Evolutionary conservation across 768 basidiomycete genomes (phyloP).

Genomic region (Pluteus cervinus): DNA sequence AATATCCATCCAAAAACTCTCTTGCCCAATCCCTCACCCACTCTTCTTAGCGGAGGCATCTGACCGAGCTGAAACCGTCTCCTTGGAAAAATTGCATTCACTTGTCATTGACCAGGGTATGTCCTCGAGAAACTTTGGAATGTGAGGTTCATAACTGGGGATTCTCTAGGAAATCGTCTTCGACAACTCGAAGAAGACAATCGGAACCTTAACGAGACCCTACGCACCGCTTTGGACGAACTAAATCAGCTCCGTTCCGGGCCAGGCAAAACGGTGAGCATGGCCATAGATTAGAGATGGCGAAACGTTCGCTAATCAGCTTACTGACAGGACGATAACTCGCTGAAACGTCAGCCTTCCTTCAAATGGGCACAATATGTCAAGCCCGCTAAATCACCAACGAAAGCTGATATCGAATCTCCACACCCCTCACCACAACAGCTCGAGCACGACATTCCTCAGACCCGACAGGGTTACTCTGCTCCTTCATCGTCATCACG

Average conservation of each 20-base stretch:
- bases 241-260: conserved; percentile 37
- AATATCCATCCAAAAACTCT: conserved; percentile 19
- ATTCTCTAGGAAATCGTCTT: conserved; percentile 56
- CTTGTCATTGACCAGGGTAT: conserved; percentile 73
- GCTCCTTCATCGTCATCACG: conserved; percentile 17
- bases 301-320: conserved; percentile 5
- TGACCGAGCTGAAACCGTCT: conserved; percentile 32
- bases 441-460: conserved; percentile 60
- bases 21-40: too few relatives aligned
- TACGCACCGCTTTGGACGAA: conserved; percentile 66
- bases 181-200: conserved; percentile 75
- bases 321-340: conserved; percentile 26
- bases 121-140: conserved; percentile 9
- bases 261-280: conserved; percentile 33
- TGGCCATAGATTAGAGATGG: neutral
- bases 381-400: conserved; percentile 75
- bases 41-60: conserved; percentile 27
- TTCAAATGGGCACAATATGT: conserved; percentile 87
- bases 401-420: conserved; percentile 70
- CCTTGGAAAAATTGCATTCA: conserved; percentile 60
- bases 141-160: conserved; percentile 1
- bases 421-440: conserved; percentile 78
- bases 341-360: conserved; percentile 65
- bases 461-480: conserved; percentile 20
- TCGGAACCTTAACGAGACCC: conserved; percentile 51